phyloP scores from a whole-genome alignment of 768 basidiomycete genomes.

The Naganishia randhawae region DNA sequence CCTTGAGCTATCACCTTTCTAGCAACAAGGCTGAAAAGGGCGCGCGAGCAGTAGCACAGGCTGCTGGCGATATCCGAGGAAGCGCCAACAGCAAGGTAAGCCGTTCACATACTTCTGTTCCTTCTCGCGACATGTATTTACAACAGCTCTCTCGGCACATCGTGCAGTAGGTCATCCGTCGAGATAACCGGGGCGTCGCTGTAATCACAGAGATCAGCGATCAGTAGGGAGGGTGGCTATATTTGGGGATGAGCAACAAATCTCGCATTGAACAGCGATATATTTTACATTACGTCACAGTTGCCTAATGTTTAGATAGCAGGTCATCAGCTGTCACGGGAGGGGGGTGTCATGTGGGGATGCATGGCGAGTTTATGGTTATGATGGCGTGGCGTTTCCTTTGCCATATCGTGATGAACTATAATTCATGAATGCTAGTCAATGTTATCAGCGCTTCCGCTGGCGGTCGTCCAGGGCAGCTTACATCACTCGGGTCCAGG shows the following conservation, averaged over 20 bases:
- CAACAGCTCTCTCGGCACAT: background rate
- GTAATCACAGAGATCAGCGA: constrained; percentile 32
- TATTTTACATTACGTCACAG: background rate
- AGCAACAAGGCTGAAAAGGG: constrained; percentile 35
- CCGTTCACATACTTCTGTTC: background rate
- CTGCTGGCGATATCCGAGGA: constrained; percentile 38
- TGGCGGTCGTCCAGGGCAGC: background rate
- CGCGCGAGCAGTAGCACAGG: constrained; percentile 33
- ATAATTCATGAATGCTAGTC: constrained; percentile 12
- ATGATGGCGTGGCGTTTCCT: constrained; percentile 12
- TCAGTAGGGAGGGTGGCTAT: background rate
- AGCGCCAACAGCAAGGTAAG: constrained; percentile 45
- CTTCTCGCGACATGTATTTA: constrained; percentile 17
- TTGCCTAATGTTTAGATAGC: background rate
- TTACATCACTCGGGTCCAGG: no score
- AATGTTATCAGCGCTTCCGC: background rate
- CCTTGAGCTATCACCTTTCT: no score
- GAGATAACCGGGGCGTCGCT: constrained; percentile 31
- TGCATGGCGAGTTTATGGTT: background rate
- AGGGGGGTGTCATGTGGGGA: background rate
- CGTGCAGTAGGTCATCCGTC: constrained; percentile 32
- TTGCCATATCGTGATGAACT: constrained; percentile 1
- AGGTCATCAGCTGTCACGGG: background rate
- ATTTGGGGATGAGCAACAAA: background rate
- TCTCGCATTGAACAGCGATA: background rate